Conservation (phyloP, 2,329 filamentous ascomycete genomes). For the Colletotrichum gigasporum region DNA sequence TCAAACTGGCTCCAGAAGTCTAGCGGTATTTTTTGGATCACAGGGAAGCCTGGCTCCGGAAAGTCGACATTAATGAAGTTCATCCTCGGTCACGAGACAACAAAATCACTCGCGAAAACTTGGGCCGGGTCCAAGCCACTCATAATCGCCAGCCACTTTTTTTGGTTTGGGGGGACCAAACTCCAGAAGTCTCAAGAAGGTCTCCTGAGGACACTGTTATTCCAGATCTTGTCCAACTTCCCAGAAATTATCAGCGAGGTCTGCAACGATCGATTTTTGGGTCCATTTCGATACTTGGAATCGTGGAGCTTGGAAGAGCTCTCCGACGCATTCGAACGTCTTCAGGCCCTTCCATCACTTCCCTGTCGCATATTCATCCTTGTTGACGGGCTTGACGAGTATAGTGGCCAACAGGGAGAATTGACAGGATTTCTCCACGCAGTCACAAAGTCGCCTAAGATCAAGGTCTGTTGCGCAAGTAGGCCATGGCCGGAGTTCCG, state of each 20-base stretch:
- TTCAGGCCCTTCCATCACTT: slow-evolving; percentile 9
- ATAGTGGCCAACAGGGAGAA: slow-evolving; percentile 40
- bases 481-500: slow-evolving; percentile 42
- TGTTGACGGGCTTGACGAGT: slow-evolving; percentile 46
- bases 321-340: slow-evolving; percentile 21
- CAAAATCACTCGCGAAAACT: slow-evolving; percentile 28
- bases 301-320: slow-evolving; percentile 43
- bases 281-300: background rate
- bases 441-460: slow-evolving; percentile 31
- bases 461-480: slow-evolving; percentile 46
- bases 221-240: slow-evolving; percentile 16
- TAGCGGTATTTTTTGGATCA: slow-evolving; percentile 47
- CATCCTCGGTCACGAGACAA: slow-evolving; percentile 40
- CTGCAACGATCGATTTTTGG: background rate
- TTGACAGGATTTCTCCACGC: slow-evolving; percentile 40
- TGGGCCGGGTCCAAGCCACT: slow-evolving; percentile 45
- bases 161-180: slow-evolving; percentile 48
- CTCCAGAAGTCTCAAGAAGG: slow-evolving; percentile 52
- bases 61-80: slow-evolving; percentile 57
- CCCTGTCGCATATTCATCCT: slow-evolving; percentile 33
- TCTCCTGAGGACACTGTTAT: slow-evolving; percentile 40
- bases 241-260: background rate
- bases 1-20: slow-evolving; percentile 38
- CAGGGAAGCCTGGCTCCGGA: slow-evolving; percentile 54
- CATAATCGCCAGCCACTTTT: slow-evolving; percentile 48